These are phyloP conservation scores for Gossypium thurberi DNA, from an alignment of 345 rosid species.

Conservation along the genomic window DNA sequence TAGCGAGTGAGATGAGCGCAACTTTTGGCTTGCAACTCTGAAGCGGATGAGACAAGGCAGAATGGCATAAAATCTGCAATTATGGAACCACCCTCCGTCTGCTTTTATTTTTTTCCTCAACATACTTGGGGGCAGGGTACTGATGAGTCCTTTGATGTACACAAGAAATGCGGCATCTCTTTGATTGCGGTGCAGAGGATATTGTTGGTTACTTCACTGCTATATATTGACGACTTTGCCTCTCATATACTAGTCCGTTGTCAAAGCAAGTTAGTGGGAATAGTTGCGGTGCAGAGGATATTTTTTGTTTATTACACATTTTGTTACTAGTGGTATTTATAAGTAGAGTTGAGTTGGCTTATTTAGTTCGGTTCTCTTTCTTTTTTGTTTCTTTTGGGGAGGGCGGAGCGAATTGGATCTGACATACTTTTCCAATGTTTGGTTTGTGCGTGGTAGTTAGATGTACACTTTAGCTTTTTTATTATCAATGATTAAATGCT, in stretches of 20 bases:
- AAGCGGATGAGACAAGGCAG: conserved; percentile 92
- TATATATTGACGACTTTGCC: not conserved
- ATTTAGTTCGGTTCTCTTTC: conserved; percentile 3
- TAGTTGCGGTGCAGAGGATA: conserved; percentile 19
- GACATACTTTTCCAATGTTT: conserved; percentile 1
- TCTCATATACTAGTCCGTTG: not conserved
- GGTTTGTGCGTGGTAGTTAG: conserved; percentile 15
- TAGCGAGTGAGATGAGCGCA: conserved; percentile 98
- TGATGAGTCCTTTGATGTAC: conserved; percentile 16
- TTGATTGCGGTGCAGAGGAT: conserved; percentile 15
- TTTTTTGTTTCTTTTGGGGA: not conserved
- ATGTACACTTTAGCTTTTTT: conserved; percentile 9
- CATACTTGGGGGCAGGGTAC: conserved; percentile 7
- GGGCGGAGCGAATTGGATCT: not conserved
- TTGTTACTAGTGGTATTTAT: conserved; percentile 19
- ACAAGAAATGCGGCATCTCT: conserved; percentile 13
- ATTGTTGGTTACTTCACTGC: conserved; percentile 8
- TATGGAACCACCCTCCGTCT: not conserved
- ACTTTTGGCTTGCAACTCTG: conserved; percentile 83
- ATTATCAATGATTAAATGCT: too few species aligned
- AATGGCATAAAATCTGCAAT: conserved; percentile 10
- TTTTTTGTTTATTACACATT: conserved; percentile 11
- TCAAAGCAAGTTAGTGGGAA: conserved; percentile 19
- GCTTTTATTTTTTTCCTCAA: conserved; percentile 5
- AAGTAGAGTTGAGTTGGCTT: conserved; percentile 19